Percentiles rank a stretch among this genome's conserved stretches.
These are phyloP conservation scores for Ambrosiella xylebori DNA, from an alignment of 2,329 filamentous ascomycete species.

Conservation along the genomic window DNA sequence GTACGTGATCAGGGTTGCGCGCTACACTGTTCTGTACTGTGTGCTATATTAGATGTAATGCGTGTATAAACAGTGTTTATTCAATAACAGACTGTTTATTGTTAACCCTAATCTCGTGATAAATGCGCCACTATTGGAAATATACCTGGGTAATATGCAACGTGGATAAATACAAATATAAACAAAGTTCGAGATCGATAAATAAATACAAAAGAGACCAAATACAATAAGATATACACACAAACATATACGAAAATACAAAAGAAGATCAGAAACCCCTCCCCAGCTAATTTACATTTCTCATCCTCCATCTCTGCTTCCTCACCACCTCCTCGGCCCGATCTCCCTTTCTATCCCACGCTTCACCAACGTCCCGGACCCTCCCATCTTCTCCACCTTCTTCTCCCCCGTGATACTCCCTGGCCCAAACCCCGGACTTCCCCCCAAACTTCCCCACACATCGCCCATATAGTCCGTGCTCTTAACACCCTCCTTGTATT, in stretches of 20 bases:
- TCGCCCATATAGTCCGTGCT: constrained; percentile 52
- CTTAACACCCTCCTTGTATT: constrained; percentile 38
- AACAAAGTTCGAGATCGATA: neutral
- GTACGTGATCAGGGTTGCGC: no score
- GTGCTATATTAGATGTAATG: no score
- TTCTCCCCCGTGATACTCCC: constrained; percentile 27
- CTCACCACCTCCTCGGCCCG: neutral
- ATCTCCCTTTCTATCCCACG: neutral
- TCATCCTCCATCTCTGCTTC: neutral
- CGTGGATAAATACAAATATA: neutral
- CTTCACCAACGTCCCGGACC: constrained; percentile 1
- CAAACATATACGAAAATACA: neutral
- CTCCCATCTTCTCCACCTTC: constrained; percentile 16
- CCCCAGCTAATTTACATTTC: neutral
- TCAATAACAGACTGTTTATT: no score
- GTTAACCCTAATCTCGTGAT: neutral
- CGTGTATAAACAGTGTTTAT: no score
- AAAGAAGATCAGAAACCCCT: neutral
- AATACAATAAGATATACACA: constrained; percentile 1
- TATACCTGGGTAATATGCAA: no score
- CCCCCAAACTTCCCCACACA: constrained; percentile 52
- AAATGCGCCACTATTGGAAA: neutral
- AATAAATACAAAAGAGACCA: neutral
- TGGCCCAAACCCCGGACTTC: constrained; percentile 46
- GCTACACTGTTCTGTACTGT: no score